phyloP scores from a whole-genome alignment of 768 basidiomycete species.

The Panus rudis region DNA sequence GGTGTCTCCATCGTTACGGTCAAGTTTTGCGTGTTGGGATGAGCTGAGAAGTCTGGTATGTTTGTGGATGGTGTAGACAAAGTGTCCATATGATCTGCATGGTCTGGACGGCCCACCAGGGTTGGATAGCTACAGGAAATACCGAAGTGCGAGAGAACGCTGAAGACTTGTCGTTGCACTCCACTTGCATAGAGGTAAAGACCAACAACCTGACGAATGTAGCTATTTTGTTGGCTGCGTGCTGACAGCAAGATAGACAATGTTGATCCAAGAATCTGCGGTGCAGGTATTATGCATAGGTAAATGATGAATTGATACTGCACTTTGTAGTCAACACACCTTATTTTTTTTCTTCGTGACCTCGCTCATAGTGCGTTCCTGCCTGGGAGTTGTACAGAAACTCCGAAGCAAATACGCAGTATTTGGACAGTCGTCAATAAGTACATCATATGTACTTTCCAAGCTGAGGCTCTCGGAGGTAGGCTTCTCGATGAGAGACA shows the following conservation, averaged over 20 bases:
- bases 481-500: neutral
- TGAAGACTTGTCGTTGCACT: constrained; percentile 25
- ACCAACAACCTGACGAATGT: constrained; percentile 18
- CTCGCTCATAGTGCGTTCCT: neutral
- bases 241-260: constrained; percentile 19
- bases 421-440: neutral
- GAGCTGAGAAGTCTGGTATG: no score
- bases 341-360: constrained; percentile 9
- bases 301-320: neutral
- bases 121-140: constrained; percentile 25
- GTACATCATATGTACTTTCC: neutral
- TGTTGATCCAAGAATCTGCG: constrained; percentile 19
- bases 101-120: constrained; percentile 15
- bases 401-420: neutral
- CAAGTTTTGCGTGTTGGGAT: no score
- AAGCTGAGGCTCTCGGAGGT: constrained; percentile 3
- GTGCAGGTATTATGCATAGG: neutral
- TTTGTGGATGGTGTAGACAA: no score
- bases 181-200: constrained; percentile 29
- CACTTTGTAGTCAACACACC: constrained; percentile 5
- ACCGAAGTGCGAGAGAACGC: constrained; percentile 24
- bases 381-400: neutral
- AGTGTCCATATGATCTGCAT: no score
- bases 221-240: constrained; percentile 28
- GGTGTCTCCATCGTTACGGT: no score